phyloP scores from a whole-genome alignment of 2,329 filamentous ascomycete genomes.

The Aspergillus candidus region DNA sequence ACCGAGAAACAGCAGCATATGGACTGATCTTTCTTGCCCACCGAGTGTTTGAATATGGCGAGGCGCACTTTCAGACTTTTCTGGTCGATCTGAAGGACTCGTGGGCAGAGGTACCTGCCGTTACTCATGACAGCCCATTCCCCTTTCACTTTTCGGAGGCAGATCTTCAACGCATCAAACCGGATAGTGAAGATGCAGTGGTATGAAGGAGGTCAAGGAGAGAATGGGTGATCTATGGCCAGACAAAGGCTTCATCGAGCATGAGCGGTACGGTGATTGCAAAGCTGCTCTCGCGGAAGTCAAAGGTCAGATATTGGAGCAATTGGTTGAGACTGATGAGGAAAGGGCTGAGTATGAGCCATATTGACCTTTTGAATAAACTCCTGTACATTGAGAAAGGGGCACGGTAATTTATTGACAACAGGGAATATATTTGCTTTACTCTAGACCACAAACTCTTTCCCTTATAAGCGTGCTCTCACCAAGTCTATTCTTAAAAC shows the following conservation, averaged over 20 bases:
- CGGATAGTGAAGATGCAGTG: slow-evolving; percentile 20
- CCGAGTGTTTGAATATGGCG: slow-evolving; percentile 27
- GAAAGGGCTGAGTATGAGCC: slow-evolving; percentile 21
- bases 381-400: too few relatives aligned
- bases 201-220: slow-evolving; percentile 22
- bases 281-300: slow-evolving; percentile 21
- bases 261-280: slow-evolving; percentile 23
- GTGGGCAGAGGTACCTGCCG: slow-evolving; percentile 18
- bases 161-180: slow-evolving; percentile 21
- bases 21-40: slow-evolving; percentile 26
- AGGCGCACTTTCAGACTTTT: slow-evolving; percentile 26
- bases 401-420: too few relatives aligned
- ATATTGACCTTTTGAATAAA: slow-evolving; percentile 30
- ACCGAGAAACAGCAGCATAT: slow-evolving; percentile 19
- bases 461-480: too few relatives aligned
- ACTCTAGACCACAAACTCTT: too few relatives aligned
- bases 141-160: slow-evolving; percentile 22
- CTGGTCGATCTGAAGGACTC: slow-evolving; percentile 23
- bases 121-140: slow-evolving; percentile 14
- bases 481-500: too few relatives aligned
- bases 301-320: slow-evolving; percentile 20
- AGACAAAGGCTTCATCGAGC: slow-evolving; percentile 24
- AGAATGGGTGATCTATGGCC: slow-evolving; percentile 24
- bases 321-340: slow-evolving; percentile 23
- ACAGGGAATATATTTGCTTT: too few relatives aligned